Evolutionary conservation across 2,329 filamentous ascomycete genomes (phyloP).

Genomic region (Pseudogymnoascus sp.): DNA sequence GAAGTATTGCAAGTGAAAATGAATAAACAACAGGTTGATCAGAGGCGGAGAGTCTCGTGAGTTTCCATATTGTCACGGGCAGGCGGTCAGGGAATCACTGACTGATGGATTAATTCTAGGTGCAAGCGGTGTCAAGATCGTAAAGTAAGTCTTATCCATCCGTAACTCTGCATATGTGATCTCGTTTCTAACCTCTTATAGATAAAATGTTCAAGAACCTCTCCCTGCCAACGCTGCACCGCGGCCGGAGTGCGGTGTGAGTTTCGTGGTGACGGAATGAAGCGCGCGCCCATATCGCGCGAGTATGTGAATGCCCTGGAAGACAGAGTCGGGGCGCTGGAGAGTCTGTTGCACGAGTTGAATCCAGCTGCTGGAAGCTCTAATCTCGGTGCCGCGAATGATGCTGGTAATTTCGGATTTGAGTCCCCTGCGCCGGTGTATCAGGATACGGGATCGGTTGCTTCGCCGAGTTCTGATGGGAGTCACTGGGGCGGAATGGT

Average conservation of each 20-base stretch:
- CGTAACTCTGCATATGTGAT: neutral
- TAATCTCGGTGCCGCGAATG: neutral
- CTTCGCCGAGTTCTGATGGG: neutral
- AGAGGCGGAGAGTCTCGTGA: constrained; percentile 3
- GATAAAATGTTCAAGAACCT: constrained; percentile 16
- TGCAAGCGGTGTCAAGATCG: constrained; percentile 17
- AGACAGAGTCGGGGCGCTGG: constrained; percentile 12
- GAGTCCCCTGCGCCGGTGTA: neutral
- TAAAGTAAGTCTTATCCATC: constrained; percentile 9
- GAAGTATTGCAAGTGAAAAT: constrained; percentile 1
- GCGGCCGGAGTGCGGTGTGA: constrained; percentile 14
- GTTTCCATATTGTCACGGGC: neutral
- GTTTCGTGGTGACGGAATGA: constrained; percentile 14
- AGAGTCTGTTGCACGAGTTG: constrained; percentile 10
- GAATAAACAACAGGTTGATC: constrained; percentile 1
- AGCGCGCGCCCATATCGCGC: constrained; percentile 15
- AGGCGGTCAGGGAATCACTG: neutral
- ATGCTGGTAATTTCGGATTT: neutral
- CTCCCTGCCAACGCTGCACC: constrained; percentile 13
- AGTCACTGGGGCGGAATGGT: neutral
- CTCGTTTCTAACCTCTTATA: neutral
- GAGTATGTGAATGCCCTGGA: constrained; percentile 15
- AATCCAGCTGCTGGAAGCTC: constrained; percentile 5
- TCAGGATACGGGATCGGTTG: neutral
- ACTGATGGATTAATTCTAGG: neutral